Evolutionary conservation across 805 yeast genomes (phyloP).

Genomic region (Hemisphaericaspora nanyangensis): DNA sequence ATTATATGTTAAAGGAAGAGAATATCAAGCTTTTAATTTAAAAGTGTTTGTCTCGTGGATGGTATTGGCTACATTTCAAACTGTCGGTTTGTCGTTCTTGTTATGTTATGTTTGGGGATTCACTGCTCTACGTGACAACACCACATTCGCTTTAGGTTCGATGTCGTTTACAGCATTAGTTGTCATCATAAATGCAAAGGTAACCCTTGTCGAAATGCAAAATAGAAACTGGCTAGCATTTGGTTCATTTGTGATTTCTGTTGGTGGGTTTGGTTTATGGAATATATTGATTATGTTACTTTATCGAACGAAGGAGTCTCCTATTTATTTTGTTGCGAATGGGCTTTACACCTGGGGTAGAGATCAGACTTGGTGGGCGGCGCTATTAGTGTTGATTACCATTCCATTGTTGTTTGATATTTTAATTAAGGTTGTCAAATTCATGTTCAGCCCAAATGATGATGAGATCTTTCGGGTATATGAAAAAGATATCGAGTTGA

Average conservation of each 20-base stretch:
- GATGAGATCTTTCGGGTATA: conserved; percentile 74
- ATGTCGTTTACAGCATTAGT: conserved; percentile 70
- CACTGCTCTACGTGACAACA: conserved; percentile 63
- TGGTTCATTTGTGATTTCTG: conserved; percentile 64
- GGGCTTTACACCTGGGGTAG: conserved; percentile 75
- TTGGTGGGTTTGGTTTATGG: conserved; percentile 86
- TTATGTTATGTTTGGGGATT: conserved; percentile 70
- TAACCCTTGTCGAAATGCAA: conserved; percentile 80
- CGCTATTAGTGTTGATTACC: conserved; percentile 52
- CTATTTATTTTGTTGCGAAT: conserved; percentile 66
- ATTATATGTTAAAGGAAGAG: conserved; percentile 72
- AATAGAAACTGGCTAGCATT: conserved; percentile 64
- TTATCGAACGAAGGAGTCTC: conserved; percentile 48
- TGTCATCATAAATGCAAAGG: conserved; percentile 69
- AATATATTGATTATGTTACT: conserved; percentile 68
- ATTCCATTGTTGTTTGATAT: conserved; percentile 68
- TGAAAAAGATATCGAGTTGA: conserved; percentile 65
- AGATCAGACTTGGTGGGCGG: conserved; percentile 86
- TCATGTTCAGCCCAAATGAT: conserved; percentile 61
- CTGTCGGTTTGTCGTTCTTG: conserved; percentile 66
- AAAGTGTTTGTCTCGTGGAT: conserved; percentile 74
- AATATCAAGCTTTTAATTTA: conserved; percentile 70
- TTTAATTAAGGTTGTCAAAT: conserved; percentile 52
- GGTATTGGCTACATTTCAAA: conserved; percentile 66
- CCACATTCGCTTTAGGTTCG: conserved; percentile 79